Evolutionary conservation across 768 basidiomycete genomes (phyloP).

Genomic region (Rhodosporidiobolus sp.): DNA sequence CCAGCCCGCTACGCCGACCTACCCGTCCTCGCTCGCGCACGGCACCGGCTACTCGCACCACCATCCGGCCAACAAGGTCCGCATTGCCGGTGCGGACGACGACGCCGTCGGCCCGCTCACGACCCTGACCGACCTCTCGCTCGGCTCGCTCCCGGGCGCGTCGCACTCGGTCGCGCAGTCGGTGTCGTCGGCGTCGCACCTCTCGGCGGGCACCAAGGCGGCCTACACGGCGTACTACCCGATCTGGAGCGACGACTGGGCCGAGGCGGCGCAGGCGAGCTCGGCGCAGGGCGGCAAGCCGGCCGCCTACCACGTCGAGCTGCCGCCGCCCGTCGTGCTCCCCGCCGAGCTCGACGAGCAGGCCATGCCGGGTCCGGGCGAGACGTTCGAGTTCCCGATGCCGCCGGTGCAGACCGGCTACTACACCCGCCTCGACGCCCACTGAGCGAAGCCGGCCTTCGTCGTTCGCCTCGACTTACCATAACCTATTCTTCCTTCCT

Average conservation of each 20-base stretch:
- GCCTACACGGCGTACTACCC: constrained; percentile 40
- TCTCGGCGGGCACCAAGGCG: constrained; percentile 24
- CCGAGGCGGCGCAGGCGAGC: constrained; percentile 16
- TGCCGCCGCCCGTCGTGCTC: constrained; percentile 21
- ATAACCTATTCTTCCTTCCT: too few species aligned
- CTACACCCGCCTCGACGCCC: constrained; percentile 9
- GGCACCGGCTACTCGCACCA: neutral
- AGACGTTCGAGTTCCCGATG: constrained; percentile 1
- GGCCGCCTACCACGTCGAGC: constrained; percentile 20
- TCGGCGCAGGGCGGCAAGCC: neutral
- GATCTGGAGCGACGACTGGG: constrained; percentile 36
- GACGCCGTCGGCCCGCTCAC: constrained; percentile 1
- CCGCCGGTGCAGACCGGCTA: neutral
- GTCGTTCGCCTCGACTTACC: too few species aligned
- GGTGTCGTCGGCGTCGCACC: constrained; percentile 7
- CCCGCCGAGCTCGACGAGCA: constrained; percentile 19
- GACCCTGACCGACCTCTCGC: constrained; percentile 10
- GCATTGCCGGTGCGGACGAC: constrained; percentile 26
- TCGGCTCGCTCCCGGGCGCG: constrained; percentile 6
- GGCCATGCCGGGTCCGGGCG: neutral
- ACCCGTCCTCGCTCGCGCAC: neutral
- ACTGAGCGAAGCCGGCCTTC: too few species aligned
- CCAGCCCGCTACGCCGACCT: constrained; percentile 33
- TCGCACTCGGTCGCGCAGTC: constrained; percentile 1
- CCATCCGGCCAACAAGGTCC: constrained; percentile 19